A percentile compares a stretch with the other conserved stretches of the same genome.
These are phyloP conservation scores for Stentor coeruleus DNA, from an alignment of 73 alveolate species.

Conservation along the genomic window DNA sequence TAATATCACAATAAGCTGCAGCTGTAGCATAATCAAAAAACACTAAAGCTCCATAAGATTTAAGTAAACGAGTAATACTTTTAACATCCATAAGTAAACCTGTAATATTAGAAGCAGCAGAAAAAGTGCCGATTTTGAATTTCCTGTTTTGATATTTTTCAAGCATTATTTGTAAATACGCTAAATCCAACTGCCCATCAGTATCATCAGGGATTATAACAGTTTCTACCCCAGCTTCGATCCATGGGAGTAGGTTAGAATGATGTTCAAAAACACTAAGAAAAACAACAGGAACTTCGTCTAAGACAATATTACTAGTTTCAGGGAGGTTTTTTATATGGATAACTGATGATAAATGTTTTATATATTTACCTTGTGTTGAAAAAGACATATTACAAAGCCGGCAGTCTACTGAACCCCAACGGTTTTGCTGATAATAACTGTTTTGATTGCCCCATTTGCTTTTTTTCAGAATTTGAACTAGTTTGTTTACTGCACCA, in stretches of 20 bases:
- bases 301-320: neutral
- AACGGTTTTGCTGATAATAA: constrained; percentile 57
- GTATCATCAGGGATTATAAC: constrained; percentile 58
- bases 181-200: constrained; percentile 57
- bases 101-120: constrained; percentile 89
- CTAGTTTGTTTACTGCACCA: constrained; percentile 25
- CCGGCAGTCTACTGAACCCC: constrained; percentile 89
- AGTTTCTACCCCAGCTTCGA: constrained; percentile 78
- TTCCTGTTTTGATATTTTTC: constrained; percentile 30
- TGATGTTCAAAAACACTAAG: constrained; percentile 82
- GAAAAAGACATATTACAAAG: constrained; percentile 76
- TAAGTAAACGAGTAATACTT: constrained; percentile 61
- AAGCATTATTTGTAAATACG: constrained; percentile 34
- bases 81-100: constrained; percentile 76
- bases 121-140: constrained; percentile 74
- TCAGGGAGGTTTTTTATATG: constrained; percentile 56
- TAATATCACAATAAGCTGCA: constrained; percentile 76
- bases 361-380: constrained; percentile 73
- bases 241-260: constrained; percentile 83
- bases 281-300: constrained; percentile 49
- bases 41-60: constrained; percentile 72
- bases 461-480: constrained; percentile 21
- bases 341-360: constrained; percentile 68
- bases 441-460: constrained; percentile 17
- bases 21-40: constrained; percentile 90